phyloP scores from a whole-genome alignment of 2,329 filamentous ascomycete species.

The Metarhizium rileyi region DNA sequence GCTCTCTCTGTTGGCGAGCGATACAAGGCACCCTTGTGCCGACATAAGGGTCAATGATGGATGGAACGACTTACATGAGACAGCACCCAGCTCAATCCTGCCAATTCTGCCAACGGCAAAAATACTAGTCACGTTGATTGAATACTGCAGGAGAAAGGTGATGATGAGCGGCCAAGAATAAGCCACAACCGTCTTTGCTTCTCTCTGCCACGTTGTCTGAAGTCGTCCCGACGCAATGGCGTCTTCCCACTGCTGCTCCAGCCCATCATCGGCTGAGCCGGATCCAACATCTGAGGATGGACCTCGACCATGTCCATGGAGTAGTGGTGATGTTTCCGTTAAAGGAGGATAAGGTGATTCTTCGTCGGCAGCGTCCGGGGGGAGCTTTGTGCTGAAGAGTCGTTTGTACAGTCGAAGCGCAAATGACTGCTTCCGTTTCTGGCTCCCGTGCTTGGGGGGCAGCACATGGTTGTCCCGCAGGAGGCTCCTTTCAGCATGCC shows the following conservation, averaged over 20 bases:
- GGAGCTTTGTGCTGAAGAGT: slow-evolving; percentile 47
- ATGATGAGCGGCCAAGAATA: slow-evolving; percentile 61
- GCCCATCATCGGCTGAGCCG: slow-evolving; percentile 34
- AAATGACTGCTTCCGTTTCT: slow-evolving; percentile 22
- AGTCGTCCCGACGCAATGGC: slow-evolving; percentile 74
- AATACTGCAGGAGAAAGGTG: slow-evolving; percentile 74
- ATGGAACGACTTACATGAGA: slow-evolving; percentile 25
- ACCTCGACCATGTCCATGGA: slow-evolving; percentile 12
- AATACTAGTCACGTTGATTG: slow-evolving; percentile 71
- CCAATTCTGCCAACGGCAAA: slow-evolving; percentile 71
- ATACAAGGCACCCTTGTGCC: too few species aligned
- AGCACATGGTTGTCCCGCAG: slow-evolving; percentile 55
- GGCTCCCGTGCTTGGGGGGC: slow-evolving; percentile 44
- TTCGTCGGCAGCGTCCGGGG: slow-evolving; percentile 28
- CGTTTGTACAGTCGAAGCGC: slow-evolving; percentile 33
- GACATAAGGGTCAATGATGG: too few species aligned
- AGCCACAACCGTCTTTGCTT: slow-evolving; percentile 67
- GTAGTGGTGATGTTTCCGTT: slow-evolving; percentile 32
- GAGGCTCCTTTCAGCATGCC: slow-evolving; percentile 49
- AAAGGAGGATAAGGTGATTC: slow-evolving; percentile 20
- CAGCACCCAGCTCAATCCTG: slow-evolving; percentile 43
- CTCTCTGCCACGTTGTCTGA: slow-evolving; percentile 82
- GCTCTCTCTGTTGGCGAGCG: too few species aligned
- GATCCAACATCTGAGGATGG: slow-evolving; percentile 24
- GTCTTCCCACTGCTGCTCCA: slow-evolving; percentile 74